Conservation (phyloP, 352 stramenopile genomes). For the Phytophthora meadii region DNA sequence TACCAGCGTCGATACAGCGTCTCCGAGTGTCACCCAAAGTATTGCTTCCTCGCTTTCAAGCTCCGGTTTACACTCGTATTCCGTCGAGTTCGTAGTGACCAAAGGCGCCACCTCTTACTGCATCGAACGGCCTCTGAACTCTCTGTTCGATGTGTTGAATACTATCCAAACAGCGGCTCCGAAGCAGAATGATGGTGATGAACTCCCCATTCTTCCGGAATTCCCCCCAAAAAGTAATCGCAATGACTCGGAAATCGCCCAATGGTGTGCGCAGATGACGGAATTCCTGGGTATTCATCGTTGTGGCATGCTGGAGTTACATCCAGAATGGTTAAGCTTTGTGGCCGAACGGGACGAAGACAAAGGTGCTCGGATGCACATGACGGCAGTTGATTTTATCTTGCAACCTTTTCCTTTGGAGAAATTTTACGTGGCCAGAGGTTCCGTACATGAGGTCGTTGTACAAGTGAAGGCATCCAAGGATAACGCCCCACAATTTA, state of each 20-base stretch:
- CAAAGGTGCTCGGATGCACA: conserved; percentile 60
- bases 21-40: conserved; percentile 42
- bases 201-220: conserved; percentile 32
- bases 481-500: conserved; percentile 47
- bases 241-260: conserved; percentile 61
- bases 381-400: conserved; percentile 88
- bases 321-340: conserved; percentile 64
- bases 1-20: conserved; percentile 58
- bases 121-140: conserved; percentile 49
- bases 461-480: conserved; percentile 54
- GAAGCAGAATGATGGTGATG: neutral
- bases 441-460: conserved; percentile 56
- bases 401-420: conserved; percentile 80
- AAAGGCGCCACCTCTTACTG: conserved; percentile 59
- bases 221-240: conserved; percentile 59
- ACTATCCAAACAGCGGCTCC: conserved; percentile 22
- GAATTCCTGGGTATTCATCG: conserved; percentile 45
- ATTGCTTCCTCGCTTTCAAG: conserved; percentile 50
- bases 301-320: conserved; percentile 36
- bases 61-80: conserved; percentile 42
- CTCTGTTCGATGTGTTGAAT: conserved; percentile 51
- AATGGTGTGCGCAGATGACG: conserved; percentile 76
- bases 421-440: conserved; percentile 56
- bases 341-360: conserved; percentile 55
- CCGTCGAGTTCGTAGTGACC: conserved; percentile 73